Conservation (phyloP, 352 stramenopile species). For the Phytopythium delawarense region DNA sequence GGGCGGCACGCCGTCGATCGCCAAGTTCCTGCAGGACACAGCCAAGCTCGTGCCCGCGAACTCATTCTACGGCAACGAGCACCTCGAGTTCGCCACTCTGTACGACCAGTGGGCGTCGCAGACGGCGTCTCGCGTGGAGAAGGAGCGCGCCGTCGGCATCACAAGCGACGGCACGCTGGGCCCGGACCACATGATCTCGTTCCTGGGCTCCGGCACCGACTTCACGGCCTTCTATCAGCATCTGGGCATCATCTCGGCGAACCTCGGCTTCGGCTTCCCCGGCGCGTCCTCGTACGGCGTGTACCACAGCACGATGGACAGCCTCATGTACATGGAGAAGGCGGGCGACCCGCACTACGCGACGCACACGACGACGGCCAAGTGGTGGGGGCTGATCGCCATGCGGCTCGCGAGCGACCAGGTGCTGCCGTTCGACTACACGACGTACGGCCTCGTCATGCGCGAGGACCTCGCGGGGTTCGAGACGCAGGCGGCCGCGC, state of each 20-base stretch:
- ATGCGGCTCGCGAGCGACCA: conserved; percentile 39
- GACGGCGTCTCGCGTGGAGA: not conserved
- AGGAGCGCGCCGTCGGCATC: conserved; percentile 3
- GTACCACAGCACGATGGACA: conserved; percentile 86
- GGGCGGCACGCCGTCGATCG: conserved; percentile 37
- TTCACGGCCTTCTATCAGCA: conserved; percentile 72
- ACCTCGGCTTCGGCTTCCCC: conserved; percentile 36
- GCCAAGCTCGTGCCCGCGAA: conserved; percentile 28
- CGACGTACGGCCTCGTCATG: conserved; percentile 38
- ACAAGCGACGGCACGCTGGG: conserved; percentile 15
- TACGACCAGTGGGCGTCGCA: conserved; percentile 10
- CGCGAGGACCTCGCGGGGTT: conserved; percentile 18
- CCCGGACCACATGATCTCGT: conserved; percentile 27
- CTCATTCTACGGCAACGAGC: conserved; percentile 7
- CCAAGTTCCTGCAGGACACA: conserved; percentile 26
- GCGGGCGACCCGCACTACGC: conserved; percentile 51
- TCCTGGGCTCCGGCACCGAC: conserved; percentile 42
- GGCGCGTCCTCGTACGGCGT: conserved; percentile 30
- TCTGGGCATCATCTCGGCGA: conserved; percentile 61
- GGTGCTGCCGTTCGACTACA: conserved; percentile 47
- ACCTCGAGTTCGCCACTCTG: conserved; percentile 7
- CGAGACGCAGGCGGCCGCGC: not conserved
- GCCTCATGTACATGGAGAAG: conserved; percentile 60
- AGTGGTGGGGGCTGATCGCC: conserved; percentile 56
- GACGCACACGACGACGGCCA: conserved; percentile 37